Base-by-base conservation (phyloP, 2,329 filamentous ascomycete species). In the Gliomastix tumulicola region DNA sequence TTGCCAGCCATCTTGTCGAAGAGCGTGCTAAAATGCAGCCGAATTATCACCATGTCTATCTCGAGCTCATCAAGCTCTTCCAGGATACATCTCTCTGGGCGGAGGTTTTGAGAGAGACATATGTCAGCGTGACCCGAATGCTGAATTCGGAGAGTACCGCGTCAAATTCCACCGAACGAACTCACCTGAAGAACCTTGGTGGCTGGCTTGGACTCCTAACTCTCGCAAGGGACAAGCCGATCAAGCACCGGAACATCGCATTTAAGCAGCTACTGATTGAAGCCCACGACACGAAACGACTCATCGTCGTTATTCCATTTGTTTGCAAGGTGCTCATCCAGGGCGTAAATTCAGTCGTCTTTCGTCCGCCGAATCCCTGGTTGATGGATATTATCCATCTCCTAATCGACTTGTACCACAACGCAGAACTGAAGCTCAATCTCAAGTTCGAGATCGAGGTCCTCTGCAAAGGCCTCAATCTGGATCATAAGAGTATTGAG, bases 361-460 rank as follows among this genome's bases (percentile, higher is more conserved):
- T 98, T 65, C 84, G 81, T 39, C 89, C 90, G 10, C 92, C 92
- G 2, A 98, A 98, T 50, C 92, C 92, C 2, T 98, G 92, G 92
- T 61, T 96, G 31, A 94, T 96, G 85, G 92, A 98, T 50, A 92
- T 98, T 37, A 79, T 98, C 38, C 78, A 86, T 44, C 69, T 97
- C 7, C 72, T 98, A 23, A 86, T 95, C 49, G 94, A 98, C 54
- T 72, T 98, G 5, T 98, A 98, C 53, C 84, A 95, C 52, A 84
- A 85, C 50, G 88, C 87, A 12, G 90, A 96, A 49, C 68, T 98
- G 38, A 97, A 97, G 58, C 75, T 98, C 25, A 97, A 97, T 48
- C 80, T 95, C 35, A 98, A 97, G 51, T 98, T 98, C 49, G 92
- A 98, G 59, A 97, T 98, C 40, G 92, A 98, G 60, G 89, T 98